Base-by-base conservation (phyloP, 139 green algal species). In the Eudorina sp. region DNA sequence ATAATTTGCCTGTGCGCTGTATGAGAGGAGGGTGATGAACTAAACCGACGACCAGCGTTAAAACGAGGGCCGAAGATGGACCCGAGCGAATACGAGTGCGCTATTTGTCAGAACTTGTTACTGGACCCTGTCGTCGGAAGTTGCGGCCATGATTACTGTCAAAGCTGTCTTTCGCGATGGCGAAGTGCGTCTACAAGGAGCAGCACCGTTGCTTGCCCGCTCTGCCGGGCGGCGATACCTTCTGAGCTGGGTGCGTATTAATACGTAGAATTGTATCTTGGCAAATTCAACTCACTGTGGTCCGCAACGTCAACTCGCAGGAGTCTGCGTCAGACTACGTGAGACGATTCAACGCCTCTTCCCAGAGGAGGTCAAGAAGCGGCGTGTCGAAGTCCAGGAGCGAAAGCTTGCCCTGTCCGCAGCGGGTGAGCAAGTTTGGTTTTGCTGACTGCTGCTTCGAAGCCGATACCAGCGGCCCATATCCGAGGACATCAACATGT, bases 91-190 rank as follows among this genome's bases (percentile, higher is more conserved):
- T 86, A 60, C 41, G 80, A 86, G 1, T 86, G 80, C 45, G 14
- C 60, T 4, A 64, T 86, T 21, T 86, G 80, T 34, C 25, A 34
- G 0, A 76, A 64, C 41, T 13, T 86, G 3, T 36, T 86, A 25
- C 60, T 86, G n/a, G 80, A 86, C 55, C 80, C 80, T 13, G 80
- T 86, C 2, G 80, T 86, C 14, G 41, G 41, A 25, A 58, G 60
- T 0, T 86, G 80, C 43, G 80, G 80, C 2, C 80, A 86, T 60
- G 80, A 86, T 21, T 76, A 75, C 4, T 86, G 80, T 43, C 0
- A 19, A 4, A 40, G 3, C 0, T 85, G 79, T 29, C 29, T 74
- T 13, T 13, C 3, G 27, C 23, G 38, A 14, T 84, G 53, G 77
- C 36, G 53, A 3, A 27, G 21, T 4, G 34, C 36, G n/a, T 45